Conservation (phyloP, 2,329 filamentous ascomycete species). For the Daldinia sp. region DNA sequence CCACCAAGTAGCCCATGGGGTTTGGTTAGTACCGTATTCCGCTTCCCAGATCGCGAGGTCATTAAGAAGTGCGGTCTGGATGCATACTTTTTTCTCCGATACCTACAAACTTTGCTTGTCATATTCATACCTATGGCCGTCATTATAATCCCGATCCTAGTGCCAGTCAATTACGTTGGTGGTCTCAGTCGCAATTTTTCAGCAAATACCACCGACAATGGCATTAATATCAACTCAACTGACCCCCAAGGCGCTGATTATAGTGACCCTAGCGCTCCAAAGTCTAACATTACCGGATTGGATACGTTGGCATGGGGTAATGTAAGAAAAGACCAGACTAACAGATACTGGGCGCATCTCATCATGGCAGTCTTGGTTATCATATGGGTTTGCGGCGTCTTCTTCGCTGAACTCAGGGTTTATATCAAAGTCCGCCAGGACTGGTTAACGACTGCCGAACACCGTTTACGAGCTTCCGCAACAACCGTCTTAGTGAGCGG, state of each 20-base stretch:
- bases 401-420: conserved; percentile 85
- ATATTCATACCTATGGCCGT: conserved; percentile 88
- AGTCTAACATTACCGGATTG: conserved; percentile 69
- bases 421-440: conserved; percentile 96
- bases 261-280: conserved; percentile 29
- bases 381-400: conserved; percentile 85
- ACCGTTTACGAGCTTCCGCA: conserved; percentile 90
- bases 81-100: conserved; percentile 89
- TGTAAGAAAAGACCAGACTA: conserved; percentile 72
- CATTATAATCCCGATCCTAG: conserved; percentile 83
- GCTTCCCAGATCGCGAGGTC: conserved; percentile 80
- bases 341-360: conserved; percentile 86
- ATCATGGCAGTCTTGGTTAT: conserved; percentile 82
- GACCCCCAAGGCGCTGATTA: conserved; percentile 38
- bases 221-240: conserved; percentile 33
- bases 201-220: conserved; percentile 42
- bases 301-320: conserved; percentile 92
- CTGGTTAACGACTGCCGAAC: conserved; percentile 93
- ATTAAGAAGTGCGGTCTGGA: conserved; percentile 97
- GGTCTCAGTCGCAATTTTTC: conserved; percentile 71
- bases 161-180: conserved; percentile 84
- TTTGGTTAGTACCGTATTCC: conserved; percentile 70
- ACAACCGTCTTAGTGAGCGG: conserved; percentile 94
- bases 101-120: conserved; percentile 83
- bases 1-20: conserved; percentile 70